Base-by-base conservation (phyloP, 148 eudicot genomes). In the Cornus suecica region DNA sequence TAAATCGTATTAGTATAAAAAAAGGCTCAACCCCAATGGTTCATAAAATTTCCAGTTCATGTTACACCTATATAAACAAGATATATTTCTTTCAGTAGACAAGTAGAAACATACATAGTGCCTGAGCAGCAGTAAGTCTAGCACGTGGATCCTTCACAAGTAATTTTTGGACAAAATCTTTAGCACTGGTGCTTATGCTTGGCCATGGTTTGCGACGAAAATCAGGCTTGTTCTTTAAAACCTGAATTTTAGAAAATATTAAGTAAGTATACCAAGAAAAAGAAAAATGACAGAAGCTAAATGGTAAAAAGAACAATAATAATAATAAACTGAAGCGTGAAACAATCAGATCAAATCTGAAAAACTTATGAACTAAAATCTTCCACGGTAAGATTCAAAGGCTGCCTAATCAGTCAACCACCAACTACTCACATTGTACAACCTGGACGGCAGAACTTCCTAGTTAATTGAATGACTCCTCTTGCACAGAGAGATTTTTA, bases 161-260 rank as follows among this genome's bases (percentile, higher is more conserved):
- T 58, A 94, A 76, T 78, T 92, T 94, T 87, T 79, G 89, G 29
- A 94, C 94, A 78, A 94, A 94, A 78, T 94, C 97, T 82, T 94
- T 94, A 23, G 96, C 97, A 66, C 90, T 83, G 67, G 79, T 83
- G 86, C 96, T 94, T 69, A 92, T 85, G 45, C 76, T 80, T 31
- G 99, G 90, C 99, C 99, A 94, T 72, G 97, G 97, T 80, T 92
- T 94, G 76, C 99, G 94, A 48, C 92, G 91, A 76, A 94, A 94
- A 79, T 94, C 99, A 74, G 99, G 99, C 87, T 92, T 94, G 88
- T 94, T 94, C 34, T 88, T 87, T 65, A 94, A 83, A 42, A 94
- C 96, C 99, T 94, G 84, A 68, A 87, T 34, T n/a, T 15, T 51
- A n/a, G 66, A 11, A 24, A 27, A 13, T 37, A 37, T 37, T 37